phyloP scores from a whole-genome alignment of 2,329 filamentous ascomycete genomes.

The Escovopsis sp. region DNA sequence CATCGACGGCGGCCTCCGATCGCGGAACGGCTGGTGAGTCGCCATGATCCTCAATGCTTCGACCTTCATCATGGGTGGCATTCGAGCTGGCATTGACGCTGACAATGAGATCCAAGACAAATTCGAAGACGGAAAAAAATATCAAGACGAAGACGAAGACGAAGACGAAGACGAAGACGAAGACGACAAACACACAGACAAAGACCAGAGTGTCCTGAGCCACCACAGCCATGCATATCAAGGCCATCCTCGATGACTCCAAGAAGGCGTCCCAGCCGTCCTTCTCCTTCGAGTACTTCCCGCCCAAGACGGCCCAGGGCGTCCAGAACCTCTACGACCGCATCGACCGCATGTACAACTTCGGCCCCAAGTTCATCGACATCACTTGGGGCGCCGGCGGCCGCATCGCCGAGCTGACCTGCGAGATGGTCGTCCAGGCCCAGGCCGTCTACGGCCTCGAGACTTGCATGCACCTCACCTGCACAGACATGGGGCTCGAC shows the following conservation, averaged over 20 bases:
- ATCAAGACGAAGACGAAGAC: too few species aligned
- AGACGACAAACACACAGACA: too few species aligned
- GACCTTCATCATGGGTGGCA: too few species aligned
- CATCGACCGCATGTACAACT: slow-evolving; percentile 96
- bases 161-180: too few species aligned
- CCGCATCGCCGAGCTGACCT: slow-evolving; percentile 77
- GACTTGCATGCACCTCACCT: slow-evolving; percentile 98
- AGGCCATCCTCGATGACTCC: slow-evolving; percentile 74
- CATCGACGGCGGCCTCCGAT: neutral
- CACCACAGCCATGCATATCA: slow-evolving; percentile 71
- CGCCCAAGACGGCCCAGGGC: slow-evolving; percentile 91
- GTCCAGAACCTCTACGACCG: slow-evolving; percentile 98
- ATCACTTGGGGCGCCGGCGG: slow-evolving; percentile 97
- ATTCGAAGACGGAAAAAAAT: too few species aligned
- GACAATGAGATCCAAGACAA: too few species aligned
- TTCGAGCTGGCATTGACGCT: too few species aligned
- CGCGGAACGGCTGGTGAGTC: neutral
- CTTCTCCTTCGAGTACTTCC: slow-evolving; percentile 99
- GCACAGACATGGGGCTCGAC: slow-evolving; percentile 90
- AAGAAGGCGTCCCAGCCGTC: slow-evolving; percentile 66
- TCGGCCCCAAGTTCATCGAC: slow-evolving; percentile 92
- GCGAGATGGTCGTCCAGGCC: slow-evolving; percentile 93
- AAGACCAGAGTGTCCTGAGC: too few species aligned
- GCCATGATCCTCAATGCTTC: too few species aligned
- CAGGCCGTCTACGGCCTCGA: slow-evolving; percentile 92